Evolutionary conservation across 768 basidiomycete species (phyloP).

Genomic region (Suillus subluteus): DNA sequence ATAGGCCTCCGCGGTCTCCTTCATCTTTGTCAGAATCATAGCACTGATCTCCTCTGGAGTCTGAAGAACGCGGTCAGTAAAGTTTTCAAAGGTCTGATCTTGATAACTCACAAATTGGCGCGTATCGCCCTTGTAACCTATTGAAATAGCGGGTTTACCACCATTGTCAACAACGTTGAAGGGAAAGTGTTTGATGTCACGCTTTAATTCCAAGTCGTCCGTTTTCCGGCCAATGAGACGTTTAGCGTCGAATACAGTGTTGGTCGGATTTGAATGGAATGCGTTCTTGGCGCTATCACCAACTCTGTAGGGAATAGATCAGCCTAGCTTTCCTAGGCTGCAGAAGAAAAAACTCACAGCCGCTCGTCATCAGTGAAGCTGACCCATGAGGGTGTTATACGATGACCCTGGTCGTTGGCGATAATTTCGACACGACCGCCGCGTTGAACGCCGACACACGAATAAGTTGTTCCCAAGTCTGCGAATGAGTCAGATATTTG

Average conservation of each 20-base stretch:
- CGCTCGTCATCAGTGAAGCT: constrained; percentile 80
- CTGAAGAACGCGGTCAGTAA: constrained; percentile 40
- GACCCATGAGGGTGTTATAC: constrained; percentile 90
- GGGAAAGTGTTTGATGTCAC: constrained; percentile 85
- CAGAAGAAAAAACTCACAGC: constrained; percentile 40
- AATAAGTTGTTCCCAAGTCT: constrained; percentile 97
- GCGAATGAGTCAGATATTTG: constrained; percentile 20
- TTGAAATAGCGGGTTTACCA: constrained; percentile 80
- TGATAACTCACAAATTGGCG: constrained; percentile 75
- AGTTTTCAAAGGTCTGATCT: not conserved
- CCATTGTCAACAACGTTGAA: constrained; percentile 80
- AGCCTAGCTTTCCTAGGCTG: not conserved
- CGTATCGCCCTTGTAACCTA: constrained; percentile 76
- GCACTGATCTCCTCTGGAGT: constrained; percentile 94
- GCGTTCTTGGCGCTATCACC: constrained; percentile 98
- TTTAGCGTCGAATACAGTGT: constrained; percentile 97
- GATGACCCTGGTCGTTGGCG: constrained; percentile 88
- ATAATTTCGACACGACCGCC: constrained; percentile 89
- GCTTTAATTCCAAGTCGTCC: constrained; percentile 78
- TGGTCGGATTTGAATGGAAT: constrained; percentile 86
- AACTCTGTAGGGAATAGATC: constrained; percentile 44
- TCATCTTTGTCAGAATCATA: constrained; percentile 97
- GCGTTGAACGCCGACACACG: constrained; percentile 92
- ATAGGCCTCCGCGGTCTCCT: constrained; percentile 98
- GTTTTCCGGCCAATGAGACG: constrained; percentile 90